Evolutionary conservation across 2,329 filamentous ascomycete genomes (phyloP).

Genomic region (Beauveria rudraprayagi): DNA sequence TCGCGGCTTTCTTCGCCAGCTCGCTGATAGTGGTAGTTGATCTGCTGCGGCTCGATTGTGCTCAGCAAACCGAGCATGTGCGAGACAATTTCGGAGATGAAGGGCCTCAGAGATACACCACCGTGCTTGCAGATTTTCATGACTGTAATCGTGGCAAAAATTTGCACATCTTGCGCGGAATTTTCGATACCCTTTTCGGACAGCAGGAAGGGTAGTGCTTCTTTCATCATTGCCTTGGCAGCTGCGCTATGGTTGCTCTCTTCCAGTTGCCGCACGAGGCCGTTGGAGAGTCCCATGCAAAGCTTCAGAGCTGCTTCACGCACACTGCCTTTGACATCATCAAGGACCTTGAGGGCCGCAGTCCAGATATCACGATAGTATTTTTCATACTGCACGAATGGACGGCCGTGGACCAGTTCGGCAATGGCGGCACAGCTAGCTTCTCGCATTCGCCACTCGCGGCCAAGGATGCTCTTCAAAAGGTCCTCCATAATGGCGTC

Average conservation of each 20-base stretch:
- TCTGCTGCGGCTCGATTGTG: constrained; percentile 76
- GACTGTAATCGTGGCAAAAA: constrained; percentile 74
- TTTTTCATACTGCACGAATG: constrained; percentile 68
- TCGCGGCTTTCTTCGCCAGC: constrained; percentile 81
- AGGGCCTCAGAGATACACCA: constrained; percentile 68
- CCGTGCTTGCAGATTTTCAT: constrained; percentile 86
- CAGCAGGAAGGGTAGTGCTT: constrained; percentile 83
- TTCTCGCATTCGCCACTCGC: constrained; percentile 88
- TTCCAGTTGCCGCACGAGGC: constrained; percentile 77
- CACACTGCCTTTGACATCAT: constrained; percentile 92
- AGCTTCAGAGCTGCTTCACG: constrained; percentile 71
- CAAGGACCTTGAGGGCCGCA: constrained; percentile 79
- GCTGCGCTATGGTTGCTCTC: constrained; percentile 63
- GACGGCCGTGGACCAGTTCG: constrained; percentile 76
- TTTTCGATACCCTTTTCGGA: constrained; percentile 86
- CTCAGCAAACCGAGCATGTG: constrained; percentile 76
- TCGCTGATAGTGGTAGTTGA: constrained; percentile 90
- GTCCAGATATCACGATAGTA: constrained; percentile 82
- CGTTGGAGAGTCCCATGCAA: constrained; percentile 76
- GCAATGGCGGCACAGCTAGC: constrained; percentile 86
- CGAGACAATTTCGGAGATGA: constrained; percentile 73
- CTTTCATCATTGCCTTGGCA: constrained; percentile 70
- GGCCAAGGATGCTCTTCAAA: constrained; percentile 75
- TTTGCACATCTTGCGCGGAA: constrained; percentile 76
- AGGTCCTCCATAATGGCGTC: constrained; percentile 84